Percentiles rank a stretch among this genome's conserved stretches.
Evolutionary conservation across 768 basidiomycete species (phyloP).

Genomic region (Amanita fuliginea): DNA sequence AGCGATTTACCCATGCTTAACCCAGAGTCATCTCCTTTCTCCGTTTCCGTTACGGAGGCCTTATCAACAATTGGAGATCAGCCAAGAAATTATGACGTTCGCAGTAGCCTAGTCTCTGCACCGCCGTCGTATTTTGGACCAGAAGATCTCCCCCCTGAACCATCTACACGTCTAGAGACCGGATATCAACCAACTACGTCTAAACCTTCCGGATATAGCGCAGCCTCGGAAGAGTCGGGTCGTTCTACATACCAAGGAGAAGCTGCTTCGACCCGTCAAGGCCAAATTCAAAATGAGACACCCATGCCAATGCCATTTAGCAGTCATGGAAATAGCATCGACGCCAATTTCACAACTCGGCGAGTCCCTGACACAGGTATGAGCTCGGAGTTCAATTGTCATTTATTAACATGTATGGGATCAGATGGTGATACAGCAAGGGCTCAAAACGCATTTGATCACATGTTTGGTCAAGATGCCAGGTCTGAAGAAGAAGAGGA

Average conservation of each 20-base stretch:
- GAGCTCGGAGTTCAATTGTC: neutral
- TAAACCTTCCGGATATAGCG: slow-evolving; percentile 19
- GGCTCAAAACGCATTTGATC: slow-evolving; percentile 5
- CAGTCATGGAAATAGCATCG: neutral
- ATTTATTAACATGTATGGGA: neutral
- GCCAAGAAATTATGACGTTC: neutral
- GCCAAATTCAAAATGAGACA: neutral
- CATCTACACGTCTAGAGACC: neutral
- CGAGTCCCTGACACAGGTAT: neutral
- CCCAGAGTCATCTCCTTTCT: slow-evolving; percentile 20
- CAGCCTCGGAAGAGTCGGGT: slow-evolving; percentile 16
- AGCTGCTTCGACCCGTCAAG: neutral
- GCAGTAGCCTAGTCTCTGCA: neutral
- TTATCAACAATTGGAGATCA: slow-evolving; percentile 2
- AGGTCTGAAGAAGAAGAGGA: slow-evolving; percentile 38
- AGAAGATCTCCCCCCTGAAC: slow-evolving; percentile 9
- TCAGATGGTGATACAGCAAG: neutral
- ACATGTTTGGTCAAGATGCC: slow-evolving; percentile 21
- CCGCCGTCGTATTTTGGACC: slow-evolving; percentile 13
- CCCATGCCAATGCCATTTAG: neutral
- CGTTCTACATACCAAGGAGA: neutral
- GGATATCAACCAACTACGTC: neutral
- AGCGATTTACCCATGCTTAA: slow-evolving; percentile 20
- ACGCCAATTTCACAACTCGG: neutral
- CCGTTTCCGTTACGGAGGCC: slow-evolving; percentile 25